Evolutionary conservation across 345 rosid species (phyloP), one percentile per base, ranked within the genome.

Genomic region (Tarenaya hassleriana): DNA sequence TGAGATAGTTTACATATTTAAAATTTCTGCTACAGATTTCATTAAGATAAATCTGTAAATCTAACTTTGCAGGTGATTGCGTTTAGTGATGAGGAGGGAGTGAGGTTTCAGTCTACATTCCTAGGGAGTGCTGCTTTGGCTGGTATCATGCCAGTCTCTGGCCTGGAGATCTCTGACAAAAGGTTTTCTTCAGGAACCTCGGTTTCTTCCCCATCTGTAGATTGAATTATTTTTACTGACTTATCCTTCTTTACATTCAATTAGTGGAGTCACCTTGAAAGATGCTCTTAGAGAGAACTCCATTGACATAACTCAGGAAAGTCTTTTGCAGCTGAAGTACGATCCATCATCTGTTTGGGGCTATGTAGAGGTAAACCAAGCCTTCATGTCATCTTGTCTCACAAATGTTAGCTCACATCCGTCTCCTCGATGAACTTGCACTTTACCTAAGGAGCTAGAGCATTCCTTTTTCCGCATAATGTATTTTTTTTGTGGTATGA

Each of bases 41-140:
- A n/a, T n/a, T n/a, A n/a, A n/a, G n/a, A n/a, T n/a, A n/a, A n/a
- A n/a, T n/a, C n/a, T n/a, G n/a, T n/a, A 13, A 0, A 8, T 32
- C 55, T 40, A 47, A 73, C 8, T 44, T 34, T 66, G n/a, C 74
- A 92, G 98, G 86, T 92, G 47, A 88, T 92, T 70, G 98, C 95
- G 1, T 92, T 92, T 75, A 85, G 97, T 70, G 98, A 88, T 63
- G 97, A 92, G 71, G 98, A 92, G 55, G 95, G 97, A 48, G 95
- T 92, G 56, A 74, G 94, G 58, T 92, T 81, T 73, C 98, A 88
- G 44, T 81, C 91, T 53, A 88, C 98, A 58, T 92, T 92, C 69
- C 62, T 92, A 16, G 98, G 98, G 24, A 92, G 98, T 76, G 94
- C 95, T 45, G 95, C 98, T 58, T 12, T 92, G 17, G 90, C 98